phyloP scores from a whole-genome alignment of 345 rosid species.

The Populus ilicifolia region DNA sequence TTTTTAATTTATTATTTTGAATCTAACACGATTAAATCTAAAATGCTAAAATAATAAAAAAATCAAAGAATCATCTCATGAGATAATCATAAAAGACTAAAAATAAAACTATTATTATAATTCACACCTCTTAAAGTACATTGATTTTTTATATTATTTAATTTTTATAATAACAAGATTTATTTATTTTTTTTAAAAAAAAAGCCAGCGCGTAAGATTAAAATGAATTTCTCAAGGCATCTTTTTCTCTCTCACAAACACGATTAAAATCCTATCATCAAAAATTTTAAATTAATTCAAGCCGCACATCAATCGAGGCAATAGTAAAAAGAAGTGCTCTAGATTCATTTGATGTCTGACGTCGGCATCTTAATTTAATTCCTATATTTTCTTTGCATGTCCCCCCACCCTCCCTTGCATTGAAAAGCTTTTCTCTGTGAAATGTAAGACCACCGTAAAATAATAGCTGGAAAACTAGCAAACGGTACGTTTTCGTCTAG shows the following conservation, averaged over 20 bases:
- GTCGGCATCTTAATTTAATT: neutral
- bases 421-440: too few relatives aligned
- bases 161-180: too few relatives aligned
- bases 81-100: too few relatives aligned
- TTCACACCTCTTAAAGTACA: accelerated
- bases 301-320: neutral
- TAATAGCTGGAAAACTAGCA: too few relatives aligned
- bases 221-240: too few relatives aligned
- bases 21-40: accelerated
- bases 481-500: neutral
- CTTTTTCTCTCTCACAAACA: too few relatives aligned
- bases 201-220: too few relatives aligned
- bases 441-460: too few relatives aligned
- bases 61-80: accelerated
- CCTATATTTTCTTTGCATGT: neutral
- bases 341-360: neutral
- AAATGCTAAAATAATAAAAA: accelerated
- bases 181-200: too few relatives aligned
- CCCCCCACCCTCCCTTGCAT: neutral
- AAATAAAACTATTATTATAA: too few relatives aligned
- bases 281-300: too few relatives aligned
- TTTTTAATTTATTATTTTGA: accelerated
- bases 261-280: too few relatives aligned
- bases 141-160: accelerated
- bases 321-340: neutral